Evolutionary conservation across 345 rosid genomes (phyloP).

Genomic region (Syzygium aqueum): DNA sequence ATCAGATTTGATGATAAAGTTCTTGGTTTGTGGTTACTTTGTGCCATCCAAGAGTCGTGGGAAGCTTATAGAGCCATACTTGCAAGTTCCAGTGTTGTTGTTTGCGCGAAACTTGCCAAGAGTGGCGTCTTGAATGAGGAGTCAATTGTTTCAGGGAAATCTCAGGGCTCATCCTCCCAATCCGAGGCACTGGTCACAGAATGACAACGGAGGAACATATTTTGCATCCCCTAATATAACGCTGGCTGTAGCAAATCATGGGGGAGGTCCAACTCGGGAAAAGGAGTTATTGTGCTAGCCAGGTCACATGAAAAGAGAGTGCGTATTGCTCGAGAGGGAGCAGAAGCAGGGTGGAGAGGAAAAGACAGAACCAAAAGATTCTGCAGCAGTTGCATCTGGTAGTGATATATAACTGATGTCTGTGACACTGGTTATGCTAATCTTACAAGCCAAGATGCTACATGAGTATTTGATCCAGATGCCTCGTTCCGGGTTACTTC

Average conservation of each 20-base stretch:
- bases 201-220: neutral
- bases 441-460: neutral
- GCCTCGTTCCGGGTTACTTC: neutral
- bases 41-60: neutral
- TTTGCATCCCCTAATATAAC: neutral
- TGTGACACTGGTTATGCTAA: neutral
- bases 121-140: neutral
- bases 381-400: neutral
- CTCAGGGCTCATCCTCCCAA: neutral
- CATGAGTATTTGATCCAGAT: neutral
- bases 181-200: neutral
- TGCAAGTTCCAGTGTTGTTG: no score
- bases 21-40: neutral
- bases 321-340: neutral
- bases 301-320: neutral
- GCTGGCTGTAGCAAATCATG: neutral
- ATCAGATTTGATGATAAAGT: neutral
- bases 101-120: neutral
- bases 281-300: neutral
- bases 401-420: neutral
- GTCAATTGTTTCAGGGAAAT: neutral
- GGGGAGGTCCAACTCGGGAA: neutral
- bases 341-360: neutral
- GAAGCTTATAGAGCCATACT: neutral
- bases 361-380: neutral